Evolutionary conservation across 1,284 basidiomycete species (phyloP).

Genomic region (Peniophora sp.): DNA sequence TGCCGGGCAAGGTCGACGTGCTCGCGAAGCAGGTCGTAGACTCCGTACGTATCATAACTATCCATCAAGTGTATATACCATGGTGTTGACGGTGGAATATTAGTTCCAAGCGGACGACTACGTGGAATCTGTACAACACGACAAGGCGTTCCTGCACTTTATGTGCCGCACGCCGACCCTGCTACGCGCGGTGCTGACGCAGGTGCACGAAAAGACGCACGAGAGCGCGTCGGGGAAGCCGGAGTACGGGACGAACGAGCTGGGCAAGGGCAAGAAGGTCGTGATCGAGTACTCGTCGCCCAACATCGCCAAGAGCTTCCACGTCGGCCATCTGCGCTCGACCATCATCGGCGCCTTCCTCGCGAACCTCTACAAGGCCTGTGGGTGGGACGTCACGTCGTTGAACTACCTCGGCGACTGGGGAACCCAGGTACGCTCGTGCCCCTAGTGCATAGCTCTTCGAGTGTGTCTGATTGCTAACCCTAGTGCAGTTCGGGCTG

Average conservation of each 20-base stretch:
- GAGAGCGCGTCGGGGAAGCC: constrained; percentile 42
- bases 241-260: constrained; percentile 68
- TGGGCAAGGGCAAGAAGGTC: constrained; percentile 76
- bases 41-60: constrained; percentile 35
- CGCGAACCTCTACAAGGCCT: constrained; percentile 85
- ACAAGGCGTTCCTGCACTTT: constrained; percentile 83
- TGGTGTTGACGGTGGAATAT: neutral
- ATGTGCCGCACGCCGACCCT: constrained; percentile 67
- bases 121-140: constrained; percentile 58
- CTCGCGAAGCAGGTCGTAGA: constrained; percentile 70
- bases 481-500: constrained; percentile 57
- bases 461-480: neutral
- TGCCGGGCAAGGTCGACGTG: constrained; percentile 79
- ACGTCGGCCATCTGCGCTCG: constrained; percentile 93
- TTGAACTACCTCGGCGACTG: constrained; percentile 96
- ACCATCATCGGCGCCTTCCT: constrained; percentile 98
- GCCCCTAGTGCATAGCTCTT: neutral
- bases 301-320: constrained; percentile 98
- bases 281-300: constrained; percentile 91
- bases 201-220: constrained; percentile 74
- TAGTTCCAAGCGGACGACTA: constrained; percentile 66
- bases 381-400: constrained; percentile 87
- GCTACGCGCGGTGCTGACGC: constrained; percentile 69
- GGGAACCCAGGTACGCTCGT: constrained; percentile 75
- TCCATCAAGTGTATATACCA: neutral